Evolutionary conservation across 2,329 filamentous ascomycete species (phyloP).

Genomic region (Amphichorda felina): DNA sequence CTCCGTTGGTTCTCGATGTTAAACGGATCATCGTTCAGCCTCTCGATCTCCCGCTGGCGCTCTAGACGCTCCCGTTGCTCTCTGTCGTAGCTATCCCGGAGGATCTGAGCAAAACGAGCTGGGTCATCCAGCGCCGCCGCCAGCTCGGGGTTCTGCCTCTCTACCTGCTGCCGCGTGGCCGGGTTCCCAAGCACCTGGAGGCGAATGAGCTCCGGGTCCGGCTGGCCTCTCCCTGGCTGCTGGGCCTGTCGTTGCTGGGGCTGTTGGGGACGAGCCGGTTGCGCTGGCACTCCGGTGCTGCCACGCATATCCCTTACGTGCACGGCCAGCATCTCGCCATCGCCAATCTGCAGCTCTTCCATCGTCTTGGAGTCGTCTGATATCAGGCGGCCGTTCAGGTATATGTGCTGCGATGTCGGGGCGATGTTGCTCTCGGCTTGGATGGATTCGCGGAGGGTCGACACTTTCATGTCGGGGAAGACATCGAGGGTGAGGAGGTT

Average conservation of each 20-base stretch:
- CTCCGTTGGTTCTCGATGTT: conserved; percentile 81
- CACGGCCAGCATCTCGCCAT: conserved; percentile 88
- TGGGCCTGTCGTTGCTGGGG: conserved; percentile 18
- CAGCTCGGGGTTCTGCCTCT: conserved; percentile 63
- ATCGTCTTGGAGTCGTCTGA: conserved; percentile 70
- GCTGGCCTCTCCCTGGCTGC: conserved; percentile 23
- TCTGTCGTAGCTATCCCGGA: conserved; percentile 53
- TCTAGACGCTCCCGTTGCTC: conserved; percentile 64
- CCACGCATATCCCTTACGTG: conserved; percentile 56
- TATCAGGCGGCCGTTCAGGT: conserved; percentile 79
- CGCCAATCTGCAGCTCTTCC: conserved; percentile 65
- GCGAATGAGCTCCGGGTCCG: conserved; percentile 72
- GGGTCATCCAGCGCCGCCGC: conserved; percentile 66
- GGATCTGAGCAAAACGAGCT: conserved; percentile 62
- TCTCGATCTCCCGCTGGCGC: conserved; percentile 70
- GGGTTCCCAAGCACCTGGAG: conserved; percentile 75
- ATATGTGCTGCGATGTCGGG: conserved; percentile 66
- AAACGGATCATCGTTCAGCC: conserved; percentile 88
- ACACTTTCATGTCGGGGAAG: conserved; percentile 69
- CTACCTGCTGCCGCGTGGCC: conserved; percentile 56
- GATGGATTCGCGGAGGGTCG: conserved; percentile 78
- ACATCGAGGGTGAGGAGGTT: conserved; percentile 76
- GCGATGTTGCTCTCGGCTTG: conserved; percentile 71
- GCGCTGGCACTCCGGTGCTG: conserved; percentile 25
- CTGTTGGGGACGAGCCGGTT: conserved; percentile 1